Evolutionary conservation across 176 grass and related monocot species (phyloP).

Genomic region (Stipa capillata): DNA sequence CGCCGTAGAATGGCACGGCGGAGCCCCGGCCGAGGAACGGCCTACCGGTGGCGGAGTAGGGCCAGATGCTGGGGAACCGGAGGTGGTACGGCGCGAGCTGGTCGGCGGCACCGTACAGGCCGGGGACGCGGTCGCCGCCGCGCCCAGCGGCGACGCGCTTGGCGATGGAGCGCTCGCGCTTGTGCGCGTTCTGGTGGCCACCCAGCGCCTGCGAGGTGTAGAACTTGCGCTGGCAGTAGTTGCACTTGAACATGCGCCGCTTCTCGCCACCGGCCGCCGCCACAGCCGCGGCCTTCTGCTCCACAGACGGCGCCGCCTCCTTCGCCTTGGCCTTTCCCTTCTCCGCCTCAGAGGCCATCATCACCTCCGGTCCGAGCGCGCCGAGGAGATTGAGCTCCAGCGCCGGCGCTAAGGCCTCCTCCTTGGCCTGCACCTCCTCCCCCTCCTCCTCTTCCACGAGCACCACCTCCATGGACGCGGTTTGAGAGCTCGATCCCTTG

Average conservation of each 20-base stretch:
- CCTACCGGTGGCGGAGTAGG: background rate
- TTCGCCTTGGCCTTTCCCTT: conserved; percentile 7
- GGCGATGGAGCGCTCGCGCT: conserved; percentile 66
- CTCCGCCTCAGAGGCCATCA: background rate
- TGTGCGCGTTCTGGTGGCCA: conserved; percentile 98
- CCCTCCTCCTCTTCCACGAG: background rate
- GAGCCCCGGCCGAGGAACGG: conserved; percentile 1
- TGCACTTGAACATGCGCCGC: conserved; percentile 66
- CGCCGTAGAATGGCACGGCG: conserved; percentile 3
- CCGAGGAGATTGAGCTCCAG: conserved; percentile 28
- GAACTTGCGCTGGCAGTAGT: conserved; percentile 88
- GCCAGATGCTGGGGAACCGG: conserved; percentile 12
- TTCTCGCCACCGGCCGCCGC: background rate
- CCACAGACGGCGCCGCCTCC: background rate
- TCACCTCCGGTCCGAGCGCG: background rate
- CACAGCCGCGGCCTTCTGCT: background rate
- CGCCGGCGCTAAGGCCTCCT: background rate
- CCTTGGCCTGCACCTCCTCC: background rate
- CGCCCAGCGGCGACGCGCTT: conserved; percentile 35
- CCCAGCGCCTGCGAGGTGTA: conserved; percentile 92
- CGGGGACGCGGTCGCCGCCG: background rate
- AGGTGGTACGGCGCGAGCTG: conserved; percentile 24
- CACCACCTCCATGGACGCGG: conserved; percentile 17
- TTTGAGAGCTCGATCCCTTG: conserved; percentile 19
- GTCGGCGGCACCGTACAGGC: conserved; percentile 12